Base-by-base conservation (phyloP, 2,329 filamentous ascomycete species). In the Aspergillus fumigatus region DNA sequence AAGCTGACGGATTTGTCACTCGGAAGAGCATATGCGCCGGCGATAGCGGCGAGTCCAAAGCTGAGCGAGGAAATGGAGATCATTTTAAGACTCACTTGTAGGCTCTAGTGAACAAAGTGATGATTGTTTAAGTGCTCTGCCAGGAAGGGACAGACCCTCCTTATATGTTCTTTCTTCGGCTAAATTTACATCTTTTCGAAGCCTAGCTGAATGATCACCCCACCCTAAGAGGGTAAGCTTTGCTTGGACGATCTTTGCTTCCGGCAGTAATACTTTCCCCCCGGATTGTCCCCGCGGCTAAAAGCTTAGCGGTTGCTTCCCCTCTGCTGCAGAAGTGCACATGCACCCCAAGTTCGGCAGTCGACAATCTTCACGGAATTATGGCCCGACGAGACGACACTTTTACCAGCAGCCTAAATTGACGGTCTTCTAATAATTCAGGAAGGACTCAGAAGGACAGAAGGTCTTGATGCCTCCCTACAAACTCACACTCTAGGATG, bases 11-110 rank as follows among this genome's bases (percentile, higher is more conserved):
- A 35, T n/a, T 38, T 43, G 21, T 48, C 50, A 10, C 32, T 27
- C 1, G 55, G 59, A n/a, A 54, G 53, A 45, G 59, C 59, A 27
- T 53, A 25, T 9, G 54, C 54, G 32, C 54, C 50, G 7, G 59
- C 51, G 11, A 53, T 52, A 10, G 52, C 48, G 19, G 59, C 52
- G n/a, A 59, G 23, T 6, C 32, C 32, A 38, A 38, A 38, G 32
- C 32, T 38, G 17, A 38, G 32, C 32, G 32, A 17, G 32, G 32
- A 38, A 38, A 38, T 7, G 14, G 32, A 38, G 14, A 38, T 38
- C 32, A 38, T 38, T 17, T 38, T 38, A 14, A 17, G 5, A 38
- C 14, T 38, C 3, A 14, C 3, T 7, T 35, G 5, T 14, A 38
- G 32, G 32, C 14, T 38, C 32, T 38, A 7, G 7, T 38, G 14